Evolutionary conservation across 2,329 filamentous ascomycete species (phyloP).

Genomic region (Paracamarosporium sp.): DNA sequence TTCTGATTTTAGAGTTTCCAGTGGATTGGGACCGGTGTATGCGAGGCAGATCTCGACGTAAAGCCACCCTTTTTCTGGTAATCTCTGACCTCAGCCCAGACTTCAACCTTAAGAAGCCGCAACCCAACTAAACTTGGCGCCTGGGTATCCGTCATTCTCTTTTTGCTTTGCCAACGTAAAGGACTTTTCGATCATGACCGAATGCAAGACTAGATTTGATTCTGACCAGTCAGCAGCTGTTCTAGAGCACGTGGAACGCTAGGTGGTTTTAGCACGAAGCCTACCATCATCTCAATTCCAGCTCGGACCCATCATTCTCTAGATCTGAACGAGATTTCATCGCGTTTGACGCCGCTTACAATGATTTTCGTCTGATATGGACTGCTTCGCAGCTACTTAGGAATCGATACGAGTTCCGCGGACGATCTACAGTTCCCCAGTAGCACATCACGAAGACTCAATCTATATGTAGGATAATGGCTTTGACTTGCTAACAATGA

Average conservation of each 20-base stretch:
- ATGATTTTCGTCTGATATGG: background rate
- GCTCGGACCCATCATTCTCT: background rate
- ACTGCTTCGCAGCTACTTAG: background rate
- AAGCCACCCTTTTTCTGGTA: background rate
- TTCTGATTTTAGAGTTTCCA: background rate
- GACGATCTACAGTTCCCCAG: background rate
- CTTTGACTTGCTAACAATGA: background rate
- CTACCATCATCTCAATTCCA: no score
- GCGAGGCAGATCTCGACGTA: slow-evolving; percentile 1
- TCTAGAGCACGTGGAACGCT: background rate
- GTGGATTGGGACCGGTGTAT: background rate
- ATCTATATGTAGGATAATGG: background rate
- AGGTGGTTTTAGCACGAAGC: background rate
- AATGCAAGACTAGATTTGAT: background rate
- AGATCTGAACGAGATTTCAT: background rate
- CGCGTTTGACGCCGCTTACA: background rate
- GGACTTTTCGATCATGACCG: background rate
- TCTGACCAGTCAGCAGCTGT: background rate
- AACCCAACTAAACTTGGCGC: background rate
- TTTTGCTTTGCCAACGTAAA: background rate
- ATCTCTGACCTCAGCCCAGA: slow-evolving; percentile 1
- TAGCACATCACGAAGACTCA: background rate
- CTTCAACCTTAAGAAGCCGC: background rate
- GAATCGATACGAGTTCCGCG: background rate
- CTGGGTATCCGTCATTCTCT: background rate